A percentile compares a stretch with the other conserved stretches of the same genome.
Evolutionary conservation across 495 filamentous ascomycete genomes (phyloP).

Genomic region (Astrocystis sublimbata): DNA sequence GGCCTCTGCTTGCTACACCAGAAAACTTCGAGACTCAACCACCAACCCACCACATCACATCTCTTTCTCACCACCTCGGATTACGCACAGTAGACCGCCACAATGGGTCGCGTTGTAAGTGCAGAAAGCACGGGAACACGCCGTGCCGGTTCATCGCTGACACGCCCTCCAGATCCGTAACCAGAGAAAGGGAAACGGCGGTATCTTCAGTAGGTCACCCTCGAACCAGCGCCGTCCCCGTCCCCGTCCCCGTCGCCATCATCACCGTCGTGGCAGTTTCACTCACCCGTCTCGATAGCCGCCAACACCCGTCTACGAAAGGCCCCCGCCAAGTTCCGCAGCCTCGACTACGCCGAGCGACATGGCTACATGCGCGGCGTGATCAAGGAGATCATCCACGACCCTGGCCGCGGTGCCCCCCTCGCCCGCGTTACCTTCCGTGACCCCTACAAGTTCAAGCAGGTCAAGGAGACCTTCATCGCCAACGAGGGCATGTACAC

Average conservation of each 20-base stretch:
- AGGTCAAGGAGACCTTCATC: constrained; percentile 95
- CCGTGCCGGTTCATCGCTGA: constrained; percentile 15
- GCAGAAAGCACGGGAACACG: not conserved
- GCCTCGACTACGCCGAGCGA: constrained; percentile 90
- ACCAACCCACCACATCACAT: constrained; percentile 21
- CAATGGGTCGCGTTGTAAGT: constrained; percentile 58
- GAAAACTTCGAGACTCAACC: constrained; percentile 31
- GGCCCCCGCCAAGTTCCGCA: constrained; percentile 83
- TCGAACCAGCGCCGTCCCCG: constrained; percentile 20
- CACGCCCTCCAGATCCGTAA: constrained; percentile 71
- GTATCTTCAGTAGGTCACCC: constrained; percentile 85
- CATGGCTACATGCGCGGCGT: constrained; percentile 96
- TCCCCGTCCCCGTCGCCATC: constrained; percentile 22
- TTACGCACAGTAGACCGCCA: constrained; percentile 36
- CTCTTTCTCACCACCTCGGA: constrained; percentile 30
- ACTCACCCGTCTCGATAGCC: constrained; percentile 25
- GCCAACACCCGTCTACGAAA: constrained; percentile 88
- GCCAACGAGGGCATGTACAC: constrained; percentile 99
- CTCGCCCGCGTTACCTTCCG: constrained; percentile 96
- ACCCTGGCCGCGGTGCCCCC: constrained; percentile 95
- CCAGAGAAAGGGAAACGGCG: constrained; percentile 97
- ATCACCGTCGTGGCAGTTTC: constrained; percentile 13
- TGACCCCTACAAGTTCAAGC: constrained; percentile 87
- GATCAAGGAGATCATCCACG: constrained; percentile 99
- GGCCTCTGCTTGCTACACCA: constrained; percentile 16